Percentiles rank a stretch among this genome's conserved stretches.
Evolutionary conservation across 345 rosid genomes (phyloP).

Genomic region (Populus alba): DNA sequence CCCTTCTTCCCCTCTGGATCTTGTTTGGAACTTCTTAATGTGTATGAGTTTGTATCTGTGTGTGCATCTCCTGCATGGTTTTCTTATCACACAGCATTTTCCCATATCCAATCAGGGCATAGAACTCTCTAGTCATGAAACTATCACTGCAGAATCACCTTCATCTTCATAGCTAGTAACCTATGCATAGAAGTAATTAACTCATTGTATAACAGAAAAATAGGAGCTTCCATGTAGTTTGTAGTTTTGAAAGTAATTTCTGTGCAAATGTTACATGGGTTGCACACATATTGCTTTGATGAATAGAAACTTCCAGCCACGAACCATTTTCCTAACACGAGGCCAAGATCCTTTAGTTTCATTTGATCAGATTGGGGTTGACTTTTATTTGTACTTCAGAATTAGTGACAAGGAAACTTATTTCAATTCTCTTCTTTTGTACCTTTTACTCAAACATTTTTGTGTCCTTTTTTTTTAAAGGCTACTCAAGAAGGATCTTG

Average conservation of each 20-base stretch:
- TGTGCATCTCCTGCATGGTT: neutral
- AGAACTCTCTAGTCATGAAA: neutral
- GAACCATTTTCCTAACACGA: too few relatives aligned
- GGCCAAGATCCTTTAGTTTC: neutral
- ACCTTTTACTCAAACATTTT: neutral
- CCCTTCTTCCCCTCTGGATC: constrained; percentile 1
- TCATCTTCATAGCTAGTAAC: neutral
- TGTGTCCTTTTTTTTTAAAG: constrained; percentile 29
- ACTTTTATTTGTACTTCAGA: neutral
- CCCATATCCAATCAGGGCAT: neutral
- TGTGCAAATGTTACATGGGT: neutral
- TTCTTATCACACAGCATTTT: neutral
- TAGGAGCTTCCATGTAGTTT: neutral
- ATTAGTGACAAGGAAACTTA: neutral
- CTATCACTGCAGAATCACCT: neutral
- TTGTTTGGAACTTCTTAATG: neutral
- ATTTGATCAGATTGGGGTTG: neutral
- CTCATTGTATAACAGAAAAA: neutral
- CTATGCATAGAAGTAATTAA: neutral
- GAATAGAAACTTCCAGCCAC: neutral
- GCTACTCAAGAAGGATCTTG: constrained; percentile 68
- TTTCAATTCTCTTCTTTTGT: neutral
- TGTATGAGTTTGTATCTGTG: neutral
- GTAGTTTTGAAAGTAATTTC: neutral
- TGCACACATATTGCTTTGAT: neutral